Evolutionary conservation across 2,329 filamentous ascomycete species (phyloP).

Genomic region (Aspergillus luchuensis): DNA sequence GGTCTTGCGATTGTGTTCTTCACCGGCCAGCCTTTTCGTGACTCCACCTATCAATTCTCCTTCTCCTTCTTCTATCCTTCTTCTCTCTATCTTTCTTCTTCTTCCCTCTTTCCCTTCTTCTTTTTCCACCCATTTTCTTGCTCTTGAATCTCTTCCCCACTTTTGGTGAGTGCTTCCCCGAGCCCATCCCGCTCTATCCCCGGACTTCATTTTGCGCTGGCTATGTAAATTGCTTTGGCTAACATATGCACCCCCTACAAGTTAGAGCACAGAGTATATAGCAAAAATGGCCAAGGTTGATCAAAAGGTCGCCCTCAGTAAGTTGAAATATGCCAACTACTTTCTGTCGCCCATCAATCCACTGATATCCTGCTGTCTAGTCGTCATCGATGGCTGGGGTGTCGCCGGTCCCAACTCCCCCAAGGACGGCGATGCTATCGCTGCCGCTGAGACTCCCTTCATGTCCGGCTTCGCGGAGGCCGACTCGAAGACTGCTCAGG

Average conservation of each 20-base stretch:
- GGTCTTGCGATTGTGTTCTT: constrained; percentile 17
- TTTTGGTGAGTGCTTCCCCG: constrained; percentile 12
- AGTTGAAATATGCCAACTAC: constrained; percentile 34
- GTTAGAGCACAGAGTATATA: constrained; percentile 8
- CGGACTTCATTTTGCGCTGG: constrained; percentile 11
- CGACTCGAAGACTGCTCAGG: constrained; percentile 72
- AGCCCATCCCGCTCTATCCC: constrained; percentile 5
- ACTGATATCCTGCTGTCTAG: constrained; percentile 50
- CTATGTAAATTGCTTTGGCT: constrained; percentile 25
- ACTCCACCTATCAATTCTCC: constrained; percentile 15
- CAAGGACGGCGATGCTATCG: constrained; percentile 91
- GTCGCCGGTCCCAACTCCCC: constrained; percentile 78
- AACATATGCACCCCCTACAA: constrained; percentile 3
- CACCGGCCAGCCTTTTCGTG: constrained; percentile 29
- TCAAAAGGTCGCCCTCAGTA: constrained; percentile 70
- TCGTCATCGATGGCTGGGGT: constrained; percentile 99
- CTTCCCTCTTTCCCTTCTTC: constrained; percentile 12
- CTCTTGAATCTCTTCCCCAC: background rate
- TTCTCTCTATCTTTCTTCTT: constrained; percentile 9
- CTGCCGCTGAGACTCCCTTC: constrained; percentile 85
- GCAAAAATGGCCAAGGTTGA: constrained; percentile 66
- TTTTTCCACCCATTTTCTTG: constrained; percentile 4
- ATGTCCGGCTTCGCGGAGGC: constrained; percentile 81
- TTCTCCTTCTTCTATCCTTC: constrained; percentile 15
- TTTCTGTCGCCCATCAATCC: constrained; percentile 12